Conservation (phyloP, 805 yeast species). For the Yarrowia divulgata region DNA sequence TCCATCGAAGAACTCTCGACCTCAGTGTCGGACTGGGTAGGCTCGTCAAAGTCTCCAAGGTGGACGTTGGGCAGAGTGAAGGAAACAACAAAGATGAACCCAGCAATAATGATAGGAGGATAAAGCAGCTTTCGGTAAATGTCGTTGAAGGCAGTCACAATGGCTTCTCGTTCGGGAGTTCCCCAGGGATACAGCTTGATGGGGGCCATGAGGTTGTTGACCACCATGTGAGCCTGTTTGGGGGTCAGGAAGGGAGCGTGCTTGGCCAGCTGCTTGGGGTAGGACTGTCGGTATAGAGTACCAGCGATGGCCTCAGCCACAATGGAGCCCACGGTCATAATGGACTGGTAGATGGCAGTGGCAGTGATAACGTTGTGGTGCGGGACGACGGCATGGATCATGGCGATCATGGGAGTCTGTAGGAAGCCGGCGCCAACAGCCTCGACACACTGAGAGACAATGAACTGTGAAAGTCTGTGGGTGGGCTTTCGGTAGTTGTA, state of each 20-base stretch:
- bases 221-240: neutral
- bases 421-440: slow-evolving; percentile 80
- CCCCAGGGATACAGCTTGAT: slow-evolving; percentile 26
- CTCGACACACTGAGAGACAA: slow-evolving; percentile 68
- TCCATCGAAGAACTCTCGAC: neutral
- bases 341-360: slow-evolving; percentile 63
- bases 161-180: slow-evolving; percentile 39
- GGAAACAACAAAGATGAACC: slow-evolving; percentile 25
- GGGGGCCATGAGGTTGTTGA: slow-evolving; percentile 23
- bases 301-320: slow-evolving; percentile 70
- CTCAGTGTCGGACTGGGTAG: slow-evolving; percentile 4
- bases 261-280: slow-evolving; percentile 53
- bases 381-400: slow-evolving; percentile 63
- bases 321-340: slow-evolving; percentile 69
- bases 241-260: slow-evolving; percentile 19
- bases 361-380: slow-evolving; percentile 72
- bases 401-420: slow-evolving; percentile 67
- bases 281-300: slow-evolving; percentile 71
- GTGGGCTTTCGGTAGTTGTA: slow-evolving; percentile 63
- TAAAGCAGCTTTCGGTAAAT: slow-evolving; percentile 38
- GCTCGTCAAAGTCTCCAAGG: slow-evolving; percentile 25
- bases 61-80: slow-evolving; percentile 22
- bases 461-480: slow-evolving; percentile 60
- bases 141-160: slow-evolving; percentile 37
- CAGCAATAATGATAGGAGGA: slow-evolving; percentile 38